Evolutionary conservation across 331 rosid species (phyloP), one percentile per base, ranked within the genome.

Genomic region (Malus hybrid): DNA sequence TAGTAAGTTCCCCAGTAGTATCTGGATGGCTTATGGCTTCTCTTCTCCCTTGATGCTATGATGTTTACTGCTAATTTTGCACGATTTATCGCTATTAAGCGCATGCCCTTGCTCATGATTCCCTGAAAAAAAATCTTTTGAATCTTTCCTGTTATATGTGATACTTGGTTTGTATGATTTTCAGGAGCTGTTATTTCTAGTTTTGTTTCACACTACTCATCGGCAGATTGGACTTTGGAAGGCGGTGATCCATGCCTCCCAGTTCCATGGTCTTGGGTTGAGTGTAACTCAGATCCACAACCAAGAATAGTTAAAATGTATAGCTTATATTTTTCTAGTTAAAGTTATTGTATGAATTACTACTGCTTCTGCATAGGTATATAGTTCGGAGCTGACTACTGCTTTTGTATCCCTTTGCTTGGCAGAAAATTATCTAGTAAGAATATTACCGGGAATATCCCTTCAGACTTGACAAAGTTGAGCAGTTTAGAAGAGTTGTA

Each of bases 211-310:
- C 81, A 74, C 36, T 88, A 87, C 81, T 77, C 95, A 44, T 85
- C 90, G 29, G 80, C 74, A 73, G 87, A 84, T 71, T 90, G 93
- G 97, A 88, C 85, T 19, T 81, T 79, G 69, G 98, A 90, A 86
- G 93, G 96, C 7, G 97, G 98, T 46, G 98, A 93, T 50, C 96
- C 98, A 18, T 93, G 97, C 82, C 72, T 86, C 42, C 98, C 98
- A 72, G 97, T 85, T 78, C 87, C 98, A 32, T 93, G 98, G 98
- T 87, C 98, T 39, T 93, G 98, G 97, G 80, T 90, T 80, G 89
- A 69, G 22, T 93, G 98, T 74, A 89, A 80, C 87, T 77, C 93
- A 20, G 91, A 90, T 81, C 82, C 75, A 63, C 96, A 68, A 52
- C 97, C 97, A 80, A 89, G 84, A 80, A 82, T 93, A 80, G 79